Percentiles rank a stretch among this genome's conserved stretches.
phyloP scores from a whole-genome alignment of 2,329 filamentous ascomycete genomes.

The Fusarium stilboides region DNA sequence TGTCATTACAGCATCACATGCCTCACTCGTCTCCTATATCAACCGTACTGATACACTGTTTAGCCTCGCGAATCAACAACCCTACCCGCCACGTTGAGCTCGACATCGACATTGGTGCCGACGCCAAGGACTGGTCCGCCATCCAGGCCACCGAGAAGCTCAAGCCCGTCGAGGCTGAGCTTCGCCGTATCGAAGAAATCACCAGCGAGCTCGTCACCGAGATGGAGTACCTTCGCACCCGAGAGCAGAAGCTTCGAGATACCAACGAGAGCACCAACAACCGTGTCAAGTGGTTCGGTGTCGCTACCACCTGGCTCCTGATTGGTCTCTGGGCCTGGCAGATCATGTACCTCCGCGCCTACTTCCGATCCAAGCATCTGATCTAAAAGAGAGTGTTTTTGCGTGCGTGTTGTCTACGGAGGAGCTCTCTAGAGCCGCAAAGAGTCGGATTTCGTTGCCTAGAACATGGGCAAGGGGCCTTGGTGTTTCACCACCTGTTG shows the following conservation, averaged over 20 bases:
- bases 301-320: slow-evolving; percentile 92
- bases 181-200: slow-evolving; percentile 92
- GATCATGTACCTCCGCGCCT: slow-evolving; percentile 96
- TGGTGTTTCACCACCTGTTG: slow-evolving; percentile 13
- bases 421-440: slow-evolving; percentile 22
- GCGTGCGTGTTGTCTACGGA: slow-evolving; percentile 31
- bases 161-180: slow-evolving; percentile 95
- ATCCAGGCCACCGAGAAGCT: slow-evolving; percentile 98
- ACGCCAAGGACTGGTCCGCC: slow-evolving; percentile 97
- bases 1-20: slow-evolving; percentile 20
- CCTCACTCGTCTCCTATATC: neutral
- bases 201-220: slow-evolving; percentile 89
- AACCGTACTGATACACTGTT: slow-evolving; percentile 30
- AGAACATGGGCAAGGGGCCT: slow-evolving; percentile 17
- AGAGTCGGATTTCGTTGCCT: slow-evolving; percentile 13
- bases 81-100: slow-evolving; percentile 84
- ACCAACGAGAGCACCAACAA: slow-evolving; percentile 99
- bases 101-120: slow-evolving; percentile 95
- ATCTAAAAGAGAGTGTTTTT: slow-evolving; percentile 51
- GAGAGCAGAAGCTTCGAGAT: slow-evolving; percentile 96
- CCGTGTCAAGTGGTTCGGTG: slow-evolving; percentile 98
- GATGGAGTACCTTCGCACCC: slow-evolving; percentile 93
- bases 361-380: slow-evolving; percentile 79
- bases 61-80: slow-evolving; percentile 52
- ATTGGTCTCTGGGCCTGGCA: slow-evolving; percentile 94